Conservation (phyloP, 192 early-diverging fungal genomes). For the Gryganskiella cystojenkinii region DNA sequence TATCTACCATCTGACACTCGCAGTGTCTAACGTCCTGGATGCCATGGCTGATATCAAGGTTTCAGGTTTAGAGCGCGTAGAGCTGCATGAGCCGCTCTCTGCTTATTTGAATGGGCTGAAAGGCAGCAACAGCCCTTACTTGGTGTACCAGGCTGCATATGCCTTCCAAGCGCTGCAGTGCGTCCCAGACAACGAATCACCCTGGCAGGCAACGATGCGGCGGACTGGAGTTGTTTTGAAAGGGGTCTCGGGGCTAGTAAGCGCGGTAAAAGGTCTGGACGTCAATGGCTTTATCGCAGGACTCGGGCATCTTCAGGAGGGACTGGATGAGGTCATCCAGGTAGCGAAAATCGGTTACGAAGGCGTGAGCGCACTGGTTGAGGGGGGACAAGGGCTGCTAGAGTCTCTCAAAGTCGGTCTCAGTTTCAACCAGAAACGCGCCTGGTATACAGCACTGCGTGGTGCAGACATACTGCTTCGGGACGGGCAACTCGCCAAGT, state of each 20-base stretch:
- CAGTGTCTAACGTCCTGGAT: conserved; percentile 4
- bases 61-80: background rate
- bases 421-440: background rate
- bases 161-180: conserved; percentile 1
- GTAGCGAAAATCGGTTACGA: background rate
- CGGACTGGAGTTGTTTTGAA: background rate
- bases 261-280: background rate
- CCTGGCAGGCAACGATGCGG: background rate
- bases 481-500: background rate
- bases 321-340: background rate
- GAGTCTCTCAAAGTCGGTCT: background rate
- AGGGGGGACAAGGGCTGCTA: background rate
- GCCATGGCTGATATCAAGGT: conserved; percentile 8
- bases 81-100: background rate
- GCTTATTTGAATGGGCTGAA: background rate
- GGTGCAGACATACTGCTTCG: background rate
- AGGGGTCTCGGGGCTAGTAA: background rate
- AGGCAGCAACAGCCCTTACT: background rate
- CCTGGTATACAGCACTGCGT: conserved; percentile 6
- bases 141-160: conserved; percentile 6
- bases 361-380: background rate
- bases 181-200: conserved; percentile 1
- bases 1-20: background rate
- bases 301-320: background rate
- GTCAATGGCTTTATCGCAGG: background rate